These are phyloP conservation scores for Botrytis hyacinthi DNA, from an alignment of 2,329 filamentous ascomycete species.

Conservation along the genomic window DNA sequence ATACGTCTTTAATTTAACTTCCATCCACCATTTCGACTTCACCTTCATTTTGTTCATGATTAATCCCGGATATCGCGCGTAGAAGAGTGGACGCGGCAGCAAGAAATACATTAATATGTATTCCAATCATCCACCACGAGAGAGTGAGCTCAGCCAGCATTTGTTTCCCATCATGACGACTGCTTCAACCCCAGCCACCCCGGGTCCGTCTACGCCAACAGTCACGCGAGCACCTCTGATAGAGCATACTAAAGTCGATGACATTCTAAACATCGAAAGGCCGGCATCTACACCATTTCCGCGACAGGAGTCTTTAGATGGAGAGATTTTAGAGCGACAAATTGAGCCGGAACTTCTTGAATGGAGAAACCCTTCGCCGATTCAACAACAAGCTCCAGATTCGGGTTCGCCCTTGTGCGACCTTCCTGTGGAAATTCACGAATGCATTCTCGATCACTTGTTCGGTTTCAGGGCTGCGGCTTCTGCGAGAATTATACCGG, in stretches of 20 bases:
- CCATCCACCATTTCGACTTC: background rate
- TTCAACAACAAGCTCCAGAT: conserved; percentile 8
- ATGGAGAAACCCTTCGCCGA: conserved; percentile 6
- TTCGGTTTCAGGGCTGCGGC: conserved; percentile 67
- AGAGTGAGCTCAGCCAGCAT: conserved; percentile 29
- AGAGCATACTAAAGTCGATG: conserved; percentile 32
- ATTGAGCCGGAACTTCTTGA: background rate
- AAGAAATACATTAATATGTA: conserved; percentile 8
- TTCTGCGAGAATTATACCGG: conserved; percentile 55
- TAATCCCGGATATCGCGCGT: conserved; percentile 1
- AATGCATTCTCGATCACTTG: conserved; percentile 67
- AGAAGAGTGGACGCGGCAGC: conserved; percentile 4
- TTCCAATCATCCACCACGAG: conserved; percentile 17
- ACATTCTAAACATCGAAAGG: conserved; percentile 35
- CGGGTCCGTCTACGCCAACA: conserved; percentile 39
- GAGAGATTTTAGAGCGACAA: conserved; percentile 30
- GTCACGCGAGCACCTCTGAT: conserved; percentile 28
- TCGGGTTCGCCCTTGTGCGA: conserved; percentile 36
- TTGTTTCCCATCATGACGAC: conserved; percentile 35
- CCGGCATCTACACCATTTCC: conserved; percentile 40
- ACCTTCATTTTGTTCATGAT: conserved; percentile 12
- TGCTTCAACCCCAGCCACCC: conserved; percentile 36
- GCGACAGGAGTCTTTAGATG: conserved; percentile 34
- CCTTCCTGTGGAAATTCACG: conserved; percentile 69
- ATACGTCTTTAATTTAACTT: background rate